Base-by-base conservation (phyloP, 495 filamentous ascomycete species). In the Trichoderma erinaceum region DNA sequence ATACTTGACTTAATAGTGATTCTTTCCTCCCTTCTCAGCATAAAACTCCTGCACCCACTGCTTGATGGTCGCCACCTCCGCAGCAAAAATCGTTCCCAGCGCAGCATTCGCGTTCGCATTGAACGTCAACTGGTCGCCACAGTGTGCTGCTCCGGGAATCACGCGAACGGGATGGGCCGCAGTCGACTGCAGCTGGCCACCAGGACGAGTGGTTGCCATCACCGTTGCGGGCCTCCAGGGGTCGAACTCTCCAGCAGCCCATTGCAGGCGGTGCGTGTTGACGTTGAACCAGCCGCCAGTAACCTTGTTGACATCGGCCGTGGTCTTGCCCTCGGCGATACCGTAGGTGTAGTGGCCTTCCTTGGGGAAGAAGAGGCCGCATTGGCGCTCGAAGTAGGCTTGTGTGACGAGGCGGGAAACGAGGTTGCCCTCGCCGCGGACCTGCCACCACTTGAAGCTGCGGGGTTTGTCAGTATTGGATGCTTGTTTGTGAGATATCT, bases 161-260 rank as follows among this genome's bases (percentile, higher is more conserved):
- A 88, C 68, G 52, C 83, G 76, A 13, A 88, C 74, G 8, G 85
- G 85, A 7, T 76, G 79, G 10, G 77, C 41, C 7, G 72, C 15
- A 1, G 78, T 79, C 29, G 78, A 81, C 56, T 70, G 23, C 7
- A 87, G 72, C n/a, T 84, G 84, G 0, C 86, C 87, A 10, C 81
- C 83, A 1, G 84, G 84, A 4, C 85, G 78, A 70, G 81, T 80
- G 27, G 77, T 76, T 4, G 84, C 84, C 0, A 80, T 83, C 1
- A 88, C 79, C 12, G 78, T 80, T 2, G 83, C 79, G 3, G 82
- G 78, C 41, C 80, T 76, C 87, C 85, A 89, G 21, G 86, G 86
- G 69, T 88, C 86, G 64, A 77, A 86, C 75, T 87, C 79, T 11
- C 88, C 88, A 70, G 90, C 89, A 12, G 82, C 79, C 80, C 84